Evolutionary conservation across 2,329 filamentous ascomycete genomes (phyloP), one percentile per base, ranked within the genome.

Genomic region (Curvularia hawaiiensis): DNA sequence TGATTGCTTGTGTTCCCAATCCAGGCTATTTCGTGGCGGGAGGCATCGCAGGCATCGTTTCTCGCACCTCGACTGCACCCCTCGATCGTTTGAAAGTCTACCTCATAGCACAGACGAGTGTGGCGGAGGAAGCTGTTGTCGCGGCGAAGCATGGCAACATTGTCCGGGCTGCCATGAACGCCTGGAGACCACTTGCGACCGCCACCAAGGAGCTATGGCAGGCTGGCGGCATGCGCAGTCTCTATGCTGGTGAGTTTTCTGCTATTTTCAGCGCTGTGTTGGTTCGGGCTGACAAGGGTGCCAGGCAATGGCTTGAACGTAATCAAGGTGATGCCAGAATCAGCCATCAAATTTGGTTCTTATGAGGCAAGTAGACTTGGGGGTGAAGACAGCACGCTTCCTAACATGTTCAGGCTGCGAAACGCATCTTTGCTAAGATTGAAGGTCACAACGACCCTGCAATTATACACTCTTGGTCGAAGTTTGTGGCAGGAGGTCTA

Each of bases 11-110:
- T 76, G 82, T 92, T 78, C 91, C 90, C 78, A 86, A 92, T 87
- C 84, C 90, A 96, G 95, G 95, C 85, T 99, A 98, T 81, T 99
- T 98, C 79, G 79, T 96, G 80, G 95, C 95, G 77, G 95, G 95
- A 83, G 95, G 92, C 78, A 83, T 96, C 75, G 92, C 94, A 76
- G 95, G 95, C 76, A 94, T 92, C 76, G 89, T 97, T 70, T 98
- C 94, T 74, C 89, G 95, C 75, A 98, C 95, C 74, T 90, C 91
- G 63, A 99, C 95, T 67, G 95, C 95, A 59, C 95, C 95, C 59
- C 88, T 99, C 78, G 95, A 99, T 80, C 92, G 95, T 69, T 83
- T 99, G 58, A 98, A 98, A 80, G 95, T 99, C 64, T 98, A 96
- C 77, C 86, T 99, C 52, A 95, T 99, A 70, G 94, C 96, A 52